These are phyloP conservation scores for Pterocarpus santalinus DNA, from an alignment of 306 rosid genomes.

Conservation along the genomic window DNA sequence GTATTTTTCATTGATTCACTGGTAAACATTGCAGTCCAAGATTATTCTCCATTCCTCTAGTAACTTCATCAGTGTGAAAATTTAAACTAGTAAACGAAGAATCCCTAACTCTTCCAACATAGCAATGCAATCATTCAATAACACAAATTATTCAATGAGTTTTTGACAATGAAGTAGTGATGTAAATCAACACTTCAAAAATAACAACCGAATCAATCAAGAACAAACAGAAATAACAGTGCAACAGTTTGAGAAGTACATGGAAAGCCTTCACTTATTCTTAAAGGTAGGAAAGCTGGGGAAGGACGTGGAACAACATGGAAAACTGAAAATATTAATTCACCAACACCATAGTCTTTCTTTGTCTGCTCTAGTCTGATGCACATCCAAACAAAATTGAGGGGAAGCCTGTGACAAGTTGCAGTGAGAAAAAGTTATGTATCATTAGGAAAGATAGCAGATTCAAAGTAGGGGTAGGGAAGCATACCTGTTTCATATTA, in stretches of 20 bases:
- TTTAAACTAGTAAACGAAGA: not conserved
- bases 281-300: slow-evolving; percentile 18
- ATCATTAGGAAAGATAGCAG: slow-evolving; percentile 5
- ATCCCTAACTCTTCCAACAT: not conserved
- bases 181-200: slow-evolving; percentile 3
- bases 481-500: slow-evolving; percentile 1
- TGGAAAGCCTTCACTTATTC: slow-evolving; percentile 16
- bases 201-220: not conserved
- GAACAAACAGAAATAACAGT: slow-evolving; percentile 1
- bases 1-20: not conserved
- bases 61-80: not conserved
- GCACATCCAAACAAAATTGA: not conserved
- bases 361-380: not conserved
- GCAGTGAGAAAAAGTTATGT: not conserved
- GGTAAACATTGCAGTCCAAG: not conserved
- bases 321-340: slow-evolving; percentile 13
- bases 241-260: slow-evolving; percentile 24
- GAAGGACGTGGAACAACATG: slow-evolving; percentile 1
- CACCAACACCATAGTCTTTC: not conserved
- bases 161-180: not conserved
- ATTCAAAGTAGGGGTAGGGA: not conserved
- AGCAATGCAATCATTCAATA: not conserved
- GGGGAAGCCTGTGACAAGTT: slow-evolving; percentile 8
- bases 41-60: not conserved
- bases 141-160: slow-evolving; percentile 3